Conservation (phyloP, 164 flowering plant genomes). For the Kalanchoe fedtschenkoi region DNA sequence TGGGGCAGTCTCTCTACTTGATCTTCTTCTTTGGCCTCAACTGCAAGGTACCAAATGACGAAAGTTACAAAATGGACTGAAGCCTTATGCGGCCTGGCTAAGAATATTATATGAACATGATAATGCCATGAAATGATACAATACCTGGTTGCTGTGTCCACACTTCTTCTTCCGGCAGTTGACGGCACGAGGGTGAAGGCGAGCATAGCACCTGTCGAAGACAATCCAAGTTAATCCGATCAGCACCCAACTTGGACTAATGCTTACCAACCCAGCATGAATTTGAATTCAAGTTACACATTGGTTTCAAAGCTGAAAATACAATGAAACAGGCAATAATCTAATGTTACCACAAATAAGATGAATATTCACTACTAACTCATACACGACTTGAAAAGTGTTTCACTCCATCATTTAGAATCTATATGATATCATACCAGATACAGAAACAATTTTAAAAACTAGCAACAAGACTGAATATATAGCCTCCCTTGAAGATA, state of each 20-base stretch:
- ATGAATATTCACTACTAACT: no score
- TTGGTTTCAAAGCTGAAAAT: no score
- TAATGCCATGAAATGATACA: background rate
- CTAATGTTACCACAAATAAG: no score
- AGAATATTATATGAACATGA: background rate
- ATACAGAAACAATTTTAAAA: no score
- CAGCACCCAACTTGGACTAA: background rate
- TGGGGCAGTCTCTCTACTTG: constrained; percentile 3
- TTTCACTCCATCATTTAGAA: no score
- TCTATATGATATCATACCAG: no score
- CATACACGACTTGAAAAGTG: no score
- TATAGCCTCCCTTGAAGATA: no score
- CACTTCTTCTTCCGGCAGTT: constrained; percentile 46
- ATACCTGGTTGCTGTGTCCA: constrained; percentile 42
- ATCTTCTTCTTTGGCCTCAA: constrained; percentile 12
- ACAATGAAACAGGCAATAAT: no score
- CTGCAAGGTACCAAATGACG: background rate
- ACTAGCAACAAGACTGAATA: no score
- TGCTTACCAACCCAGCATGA: background rate
- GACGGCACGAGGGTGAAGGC: constrained; percentile 36
- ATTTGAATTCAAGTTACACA: background rate
- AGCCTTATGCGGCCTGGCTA: background rate
- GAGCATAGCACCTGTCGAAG: constrained; percentile 29
- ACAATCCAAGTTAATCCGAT: background rate
- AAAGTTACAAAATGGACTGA: background rate